Evolutionary conservation across 2,329 filamentous ascomycete species (phyloP), one percentile per base, ranked within the genome.

Genomic region (Diplocarpon rosae): DNA sequence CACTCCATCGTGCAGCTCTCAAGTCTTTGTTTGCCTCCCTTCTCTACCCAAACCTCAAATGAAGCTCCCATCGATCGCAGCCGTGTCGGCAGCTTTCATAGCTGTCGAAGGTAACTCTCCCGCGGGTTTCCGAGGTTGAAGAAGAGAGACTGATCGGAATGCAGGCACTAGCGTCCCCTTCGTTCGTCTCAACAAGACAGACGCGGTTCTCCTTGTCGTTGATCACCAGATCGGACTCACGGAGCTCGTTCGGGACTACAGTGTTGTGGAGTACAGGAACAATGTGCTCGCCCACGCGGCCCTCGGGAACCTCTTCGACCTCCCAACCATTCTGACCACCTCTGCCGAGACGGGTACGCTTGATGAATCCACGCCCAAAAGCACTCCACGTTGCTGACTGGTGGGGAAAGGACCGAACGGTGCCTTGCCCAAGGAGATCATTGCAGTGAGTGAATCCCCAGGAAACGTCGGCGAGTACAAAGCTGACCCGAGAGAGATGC

Each of bases 241-340:
- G 58, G 63, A 66, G 36, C 54, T 76, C 5, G 79, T 79, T 31
- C 73, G 80, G 32, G 84, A 89, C 64, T 85, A 73, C 57, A 72
- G 80, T 45, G 66, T 77, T 11, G 75, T 71, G 9, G 69, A 80
- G 30, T 88, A 76, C 68, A 71, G 73, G 49, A 74, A 81, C 59
- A 76, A 76, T 61, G 76, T 86, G 51, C 65, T 84, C 34, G 82
- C 78, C 1, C 83, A 86, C 53, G 73, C 81, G 14, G 73, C 73
- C 5, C 60, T 86, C 1, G 82, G 75, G 45, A 73, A 78, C 43
- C 64, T 78, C 43, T 88, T 87, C 57, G 64, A 79, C 56, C 60
- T 85, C 2, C 83, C 84, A 5, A 75, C 81, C 5, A 68, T 89
- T 47, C 62, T 88, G 66, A 83, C 80, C 9, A 83, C 78, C 5